Conservation (phyloP, 2,329 filamentous ascomycete genomes). For the Pseudogymnoascus sp. region DNA sequence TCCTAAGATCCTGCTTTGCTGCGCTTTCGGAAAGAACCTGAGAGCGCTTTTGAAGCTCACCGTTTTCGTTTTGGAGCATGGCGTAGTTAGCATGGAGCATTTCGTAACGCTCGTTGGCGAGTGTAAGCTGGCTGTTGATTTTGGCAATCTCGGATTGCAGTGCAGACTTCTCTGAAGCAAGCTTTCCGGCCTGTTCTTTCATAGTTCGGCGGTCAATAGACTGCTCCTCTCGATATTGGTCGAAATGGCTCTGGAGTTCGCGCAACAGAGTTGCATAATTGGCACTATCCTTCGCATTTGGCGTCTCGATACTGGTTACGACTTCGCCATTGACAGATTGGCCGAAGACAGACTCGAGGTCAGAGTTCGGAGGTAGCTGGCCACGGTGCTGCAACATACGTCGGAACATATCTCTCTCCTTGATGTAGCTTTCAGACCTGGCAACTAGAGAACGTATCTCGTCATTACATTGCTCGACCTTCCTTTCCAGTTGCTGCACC, state of each 20-base stretch:
- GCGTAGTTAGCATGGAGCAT: constrained; percentile 84
- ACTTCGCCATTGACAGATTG: constrained; percentile 59
- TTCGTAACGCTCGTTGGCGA: constrained; percentile 77
- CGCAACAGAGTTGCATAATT: constrained; percentile 73
- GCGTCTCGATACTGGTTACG: constrained; percentile 47
- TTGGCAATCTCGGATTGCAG: constrained; percentile 78
- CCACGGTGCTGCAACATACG: constrained; percentile 79
- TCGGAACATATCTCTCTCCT: constrained; percentile 95
- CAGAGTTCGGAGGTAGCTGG: constrained; percentile 49
- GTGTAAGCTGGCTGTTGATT: constrained; percentile 69
- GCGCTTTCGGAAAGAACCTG: constrained; percentile 71
- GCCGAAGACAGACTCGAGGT: constrained; percentile 63
- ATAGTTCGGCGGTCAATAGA: constrained; percentile 72
- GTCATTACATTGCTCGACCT: constrained; percentile 72
- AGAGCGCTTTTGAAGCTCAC: constrained; percentile 75
- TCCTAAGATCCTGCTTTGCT: constrained; percentile 82
- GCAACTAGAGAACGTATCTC: constrained; percentile 75
- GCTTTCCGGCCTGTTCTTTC: constrained; percentile 73
- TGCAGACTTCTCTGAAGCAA: constrained; percentile 74
- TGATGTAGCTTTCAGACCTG: constrained; percentile 86
- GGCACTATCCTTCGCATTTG: constrained; percentile 50
- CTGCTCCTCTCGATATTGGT: constrained; percentile 81
- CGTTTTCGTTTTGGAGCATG: constrained; percentile 76
- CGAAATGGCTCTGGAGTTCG: constrained; percentile 83
- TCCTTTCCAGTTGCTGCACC: constrained; percentile 63